phyloP scores from a whole-genome alignment of 2,329 filamentous ascomycete genomes.

The Diaporthe aspalathi region DNA sequence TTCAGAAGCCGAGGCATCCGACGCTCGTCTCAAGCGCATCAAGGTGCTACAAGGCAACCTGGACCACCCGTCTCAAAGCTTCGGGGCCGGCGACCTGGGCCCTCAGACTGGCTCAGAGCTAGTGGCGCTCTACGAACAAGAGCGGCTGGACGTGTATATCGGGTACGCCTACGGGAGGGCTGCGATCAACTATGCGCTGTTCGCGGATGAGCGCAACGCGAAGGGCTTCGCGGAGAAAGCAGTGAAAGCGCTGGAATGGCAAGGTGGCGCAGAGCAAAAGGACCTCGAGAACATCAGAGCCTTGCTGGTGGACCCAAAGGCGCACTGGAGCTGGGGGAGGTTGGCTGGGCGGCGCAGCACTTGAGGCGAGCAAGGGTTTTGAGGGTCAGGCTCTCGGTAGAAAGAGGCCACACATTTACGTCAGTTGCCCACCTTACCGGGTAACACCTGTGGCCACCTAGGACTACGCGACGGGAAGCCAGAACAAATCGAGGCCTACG shows the following conservation, averaged over 20 bases:
- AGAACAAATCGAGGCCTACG: not conserved
- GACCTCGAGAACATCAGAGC: not conserved
- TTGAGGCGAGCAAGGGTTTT: not conserved
- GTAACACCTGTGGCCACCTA: not conserved
- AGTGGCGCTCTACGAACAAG: constrained; percentile 5
- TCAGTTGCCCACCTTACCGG: not conserved
- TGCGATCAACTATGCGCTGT: not conserved
- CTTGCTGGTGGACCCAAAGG: constrained; percentile 10
- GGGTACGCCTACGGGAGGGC: constrained; percentile 1
- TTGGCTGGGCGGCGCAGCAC: not conserved
- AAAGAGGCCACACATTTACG: not conserved
- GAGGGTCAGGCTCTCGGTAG: not conserved
- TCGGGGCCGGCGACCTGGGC: not conserved
- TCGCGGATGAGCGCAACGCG: constrained; percentile 10
- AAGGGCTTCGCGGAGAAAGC: not conserved
- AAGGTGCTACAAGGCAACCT: not conserved
- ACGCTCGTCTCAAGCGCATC: not conserved
- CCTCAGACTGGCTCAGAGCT: not conserved
- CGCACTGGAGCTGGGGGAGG: constrained; percentile 19
- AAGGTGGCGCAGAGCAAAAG: not conserved
- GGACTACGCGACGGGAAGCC: not conserved
- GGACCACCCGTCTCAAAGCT: not conserved
- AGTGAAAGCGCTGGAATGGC: not conserved
- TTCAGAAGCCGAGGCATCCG: constrained; percentile 1
- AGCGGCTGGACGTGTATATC: constrained; percentile 4